Conservation (phyloP, 352 stramenopile species). For the Phytophthora fragariae region DNA sequence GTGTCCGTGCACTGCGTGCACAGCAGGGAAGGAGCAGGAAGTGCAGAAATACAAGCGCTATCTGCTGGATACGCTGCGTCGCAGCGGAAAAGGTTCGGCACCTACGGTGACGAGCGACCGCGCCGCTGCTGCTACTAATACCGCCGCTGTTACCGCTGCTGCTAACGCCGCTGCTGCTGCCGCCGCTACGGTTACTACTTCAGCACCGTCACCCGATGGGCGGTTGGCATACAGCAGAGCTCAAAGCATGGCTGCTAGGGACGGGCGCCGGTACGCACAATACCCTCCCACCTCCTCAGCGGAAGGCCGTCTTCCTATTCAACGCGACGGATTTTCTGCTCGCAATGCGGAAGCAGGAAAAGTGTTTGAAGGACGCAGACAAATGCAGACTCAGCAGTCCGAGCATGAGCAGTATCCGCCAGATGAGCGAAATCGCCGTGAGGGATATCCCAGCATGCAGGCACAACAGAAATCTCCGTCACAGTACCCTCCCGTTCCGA, state of each 20-base stretch:
- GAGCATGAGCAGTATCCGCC: conserved; percentile 21
- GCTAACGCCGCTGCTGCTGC: neutral
- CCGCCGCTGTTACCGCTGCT: neutral
- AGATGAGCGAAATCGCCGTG: conserved; percentile 15
- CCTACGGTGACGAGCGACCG: conserved; percentile 8
- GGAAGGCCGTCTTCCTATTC: conserved; percentile 14
- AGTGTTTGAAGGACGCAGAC: conserved; percentile 22
- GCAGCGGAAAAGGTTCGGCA: conserved; percentile 29
- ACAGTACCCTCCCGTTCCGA: conserved; percentile 34
- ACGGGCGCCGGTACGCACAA: conserved; percentile 22
- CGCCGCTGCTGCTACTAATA: conserved; percentile 7
- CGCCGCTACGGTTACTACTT: neutral
- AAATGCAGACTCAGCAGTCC: conserved; percentile 18
- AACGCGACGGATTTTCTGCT: conserved; percentile 14
- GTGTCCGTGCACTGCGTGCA: conserved; percentile 72
- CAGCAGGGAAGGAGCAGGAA: conserved; percentile 38
- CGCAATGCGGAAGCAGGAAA: conserved; percentile 18
- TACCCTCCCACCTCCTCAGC: conserved; percentile 19
- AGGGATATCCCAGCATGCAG: conserved; percentile 26
- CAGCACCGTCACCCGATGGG: neutral
- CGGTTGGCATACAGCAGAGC: conserved; percentile 16
- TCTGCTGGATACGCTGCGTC: conserved; percentile 43
- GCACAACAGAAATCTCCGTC: conserved; percentile 26
- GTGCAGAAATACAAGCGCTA: conserved; percentile 48
- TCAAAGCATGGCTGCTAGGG: conserved; percentile 14